Evolutionary conservation across 1,284 basidiomycete species (phyloP), one percentile per base, ranked within the genome.

Genomic region (Earliella scabrosa): DNA sequence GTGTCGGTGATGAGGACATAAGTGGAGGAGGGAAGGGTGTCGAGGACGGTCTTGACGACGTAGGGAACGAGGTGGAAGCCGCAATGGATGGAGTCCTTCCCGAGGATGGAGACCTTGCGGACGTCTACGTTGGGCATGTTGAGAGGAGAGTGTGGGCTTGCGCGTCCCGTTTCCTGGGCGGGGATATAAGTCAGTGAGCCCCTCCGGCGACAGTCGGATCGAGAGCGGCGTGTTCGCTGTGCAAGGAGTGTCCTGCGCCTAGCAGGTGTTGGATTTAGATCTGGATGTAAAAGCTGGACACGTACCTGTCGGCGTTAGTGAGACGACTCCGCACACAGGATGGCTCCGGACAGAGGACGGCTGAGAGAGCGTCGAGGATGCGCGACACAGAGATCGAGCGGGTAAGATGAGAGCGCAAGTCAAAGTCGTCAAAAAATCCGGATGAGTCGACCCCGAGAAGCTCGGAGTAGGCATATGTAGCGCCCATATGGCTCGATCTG

Each of bases 1-100:
- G 90, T 88, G 75, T 99, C 97, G 39, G 96, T 98, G 74, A 99
- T 77, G 63, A 99, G 82, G 67, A 95, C 91, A 76, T 98, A 99
- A 54, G 92, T 87, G 9, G 95, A 93, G 0, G 95, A 91, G 0
- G 89, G 82, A 31, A 97, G 82, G 4, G 83, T 84, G 0, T 80
- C 71, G 58, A 93, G 76, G 63, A 97, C 85, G 14, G 93, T 97
- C 47, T 80, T 68, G 62, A 88, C 90, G 75, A 96, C 92, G 81
- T 97, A 92, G 4, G 90, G 54, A 7, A 91, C 80, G 58, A 98
- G 85, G 71, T 95, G 92, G 69, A 96, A 96, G 38, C 95, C 95
- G 68, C 92, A 93, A 70, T 94, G 93, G 59, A 98, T 97, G 45
- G 90, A 85, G 40, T 96, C 88, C 63, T 83, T 90, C 39, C 92